A percentile compares a stretch with the other conserved stretches of the same genome.
Evolutionary conservation across 352 stramenopile species (phyloP).

Genomic region (Globisporangium uncinulatum): DNA sequence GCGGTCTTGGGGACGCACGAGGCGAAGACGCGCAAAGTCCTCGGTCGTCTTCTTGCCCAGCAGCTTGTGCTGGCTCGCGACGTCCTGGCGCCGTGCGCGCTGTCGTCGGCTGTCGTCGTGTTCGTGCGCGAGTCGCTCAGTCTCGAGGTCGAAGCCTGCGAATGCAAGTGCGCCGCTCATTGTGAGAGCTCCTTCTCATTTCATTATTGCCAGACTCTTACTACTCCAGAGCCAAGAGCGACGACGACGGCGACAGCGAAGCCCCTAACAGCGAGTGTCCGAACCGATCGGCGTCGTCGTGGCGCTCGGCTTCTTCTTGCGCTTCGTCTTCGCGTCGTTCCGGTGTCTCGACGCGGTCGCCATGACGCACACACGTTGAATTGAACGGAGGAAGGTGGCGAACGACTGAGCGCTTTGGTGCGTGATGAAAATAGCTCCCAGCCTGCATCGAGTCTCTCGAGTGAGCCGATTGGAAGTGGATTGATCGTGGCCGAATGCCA

Average conservation of each 20-base stretch:
- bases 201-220: not conserved
- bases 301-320: not conserved
- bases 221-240: not conserved
- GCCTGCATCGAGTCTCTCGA: too few relatives aligned
- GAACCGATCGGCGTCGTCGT: not conserved
- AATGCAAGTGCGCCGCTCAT: too few relatives aligned
- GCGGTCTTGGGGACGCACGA: slow-evolving; percentile 33
- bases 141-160: slow-evolving; percentile 3
- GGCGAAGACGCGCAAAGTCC: slow-evolving; percentile 36
- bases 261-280: not conserved
- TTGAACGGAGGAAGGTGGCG: slow-evolving; percentile 9
- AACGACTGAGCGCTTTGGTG: too few relatives aligned
- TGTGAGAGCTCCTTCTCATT: too few relatives aligned
- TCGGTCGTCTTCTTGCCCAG: slow-evolving; percentile 46
- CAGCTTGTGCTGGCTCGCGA: slow-evolving; percentile 33
- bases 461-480: too few relatives aligned
- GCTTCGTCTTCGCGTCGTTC: not conserved
- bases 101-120: slow-evolving; percentile 7
- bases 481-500: too few relatives aligned
- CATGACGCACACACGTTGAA: not conserved
- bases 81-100: slow-evolving; percentile 22
- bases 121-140: slow-evolving; percentile 6
- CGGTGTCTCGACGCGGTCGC: not conserved
- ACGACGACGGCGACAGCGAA: not conserved
- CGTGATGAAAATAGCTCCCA: too few relatives aligned